Base-by-base conservation (phyloP, 2,329 filamentous ascomycete genomes). In the Whalleya microplaca region DNA sequence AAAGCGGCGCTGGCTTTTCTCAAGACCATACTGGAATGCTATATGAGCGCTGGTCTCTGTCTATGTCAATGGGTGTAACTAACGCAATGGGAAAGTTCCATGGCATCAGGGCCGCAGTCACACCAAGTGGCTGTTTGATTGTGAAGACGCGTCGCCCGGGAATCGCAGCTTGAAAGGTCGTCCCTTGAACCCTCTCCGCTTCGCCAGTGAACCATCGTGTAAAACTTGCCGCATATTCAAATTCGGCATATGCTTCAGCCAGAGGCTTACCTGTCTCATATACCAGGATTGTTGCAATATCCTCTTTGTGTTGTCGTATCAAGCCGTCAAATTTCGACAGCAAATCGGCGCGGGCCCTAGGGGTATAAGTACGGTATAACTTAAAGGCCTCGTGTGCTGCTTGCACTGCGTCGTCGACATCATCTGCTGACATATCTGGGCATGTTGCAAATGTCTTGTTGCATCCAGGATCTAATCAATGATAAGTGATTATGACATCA, bases 41-140 rank as follows among this genome's bases (percentile, higher is more conserved):
- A n/a, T n/a, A n/a, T n/a, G n/a, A n/a, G n/a, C n/a, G n/a, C n/a
- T n/a, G n/a, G n/a, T n/a, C n/a, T n/a, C n/a, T n/a, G n/a, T n/a
- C n/a, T n/a, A n/a, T n/a, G n/a, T n/a, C n/a, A n/a, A n/a, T n/a
- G 37, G 64, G 62, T 12, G 1, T 9, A 10, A 70, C 72, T 68
- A 44, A 76, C 71, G 85, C 86, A 48, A 88, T 78, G 0, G 86
- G 86, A 62, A 89, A 90, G 65, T 91, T 71, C 88, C 88, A 91
- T 3, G 88, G 88, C 1, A 90, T 87, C 16, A 91, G 74, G 0
- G 87, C 88, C 0, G 82, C 87, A 0, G 83, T 80, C 10, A 90
- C 86, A 53, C 88, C 88, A 56, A 90, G 80, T 0, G 88, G 88
- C 71, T 91, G 88, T 76, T 93, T 93, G 64, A 92, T 82, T 0